Percentiles rank a stretch among this genome's conserved stretches.
phyloP scores from a whole-genome alignment of 2,329 filamentous ascomycete genomes.

The Bipolaris victoriae region DNA sequence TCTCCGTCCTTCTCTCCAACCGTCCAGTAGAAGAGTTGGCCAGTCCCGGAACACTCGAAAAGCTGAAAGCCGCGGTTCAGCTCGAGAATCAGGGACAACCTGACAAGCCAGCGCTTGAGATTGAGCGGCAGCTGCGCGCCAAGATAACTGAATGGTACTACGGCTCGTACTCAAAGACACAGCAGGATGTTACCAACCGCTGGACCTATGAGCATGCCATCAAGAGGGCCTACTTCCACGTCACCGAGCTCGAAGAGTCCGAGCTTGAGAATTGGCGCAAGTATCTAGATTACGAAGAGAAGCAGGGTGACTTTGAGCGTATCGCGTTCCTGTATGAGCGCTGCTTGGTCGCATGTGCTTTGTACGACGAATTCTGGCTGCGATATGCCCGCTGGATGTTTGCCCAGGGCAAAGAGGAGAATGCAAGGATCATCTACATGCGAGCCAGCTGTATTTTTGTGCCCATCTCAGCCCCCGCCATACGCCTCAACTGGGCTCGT shows the following conservation, averaged over 20 bases:
- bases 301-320: slow-evolving; percentile 76
- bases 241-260: slow-evolving; percentile 85
- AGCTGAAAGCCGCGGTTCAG: slow-evolving; percentile 75
- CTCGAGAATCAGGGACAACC: slow-evolving; percentile 63
- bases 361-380: slow-evolving; percentile 98
- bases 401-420: slow-evolving; percentile 78
- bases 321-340: slow-evolving; percentile 89
- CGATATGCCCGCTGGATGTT: slow-evolving; percentile 95
- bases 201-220: slow-evolving; percentile 96
- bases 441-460: slow-evolving; percentile 85
- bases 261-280: slow-evolving; percentile 93
- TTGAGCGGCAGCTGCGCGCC: slow-evolving; percentile 80
- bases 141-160: slow-evolving; percentile 83
- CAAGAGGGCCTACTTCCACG: slow-evolving; percentile 95
- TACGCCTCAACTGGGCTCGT: slow-evolving; percentile 89
- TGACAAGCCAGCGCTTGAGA: slow-evolving; percentile 72
- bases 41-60: slow-evolving; percentile 68
- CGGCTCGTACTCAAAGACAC: slow-evolving; percentile 79
- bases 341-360: slow-evolving; percentile 87
- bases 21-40: slow-evolving; percentile 77
- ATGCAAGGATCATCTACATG: slow-evolving; percentile 90
- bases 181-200: slow-evolving; percentile 86
- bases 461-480: slow-evolving; percentile 80
- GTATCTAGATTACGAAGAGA: slow-evolving; percentile 94
- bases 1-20: slow-evolving; percentile 73